Conservation (phyloP, 2,329 filamentous ascomycete species). For the Fusarium guadeloupense region DNA sequence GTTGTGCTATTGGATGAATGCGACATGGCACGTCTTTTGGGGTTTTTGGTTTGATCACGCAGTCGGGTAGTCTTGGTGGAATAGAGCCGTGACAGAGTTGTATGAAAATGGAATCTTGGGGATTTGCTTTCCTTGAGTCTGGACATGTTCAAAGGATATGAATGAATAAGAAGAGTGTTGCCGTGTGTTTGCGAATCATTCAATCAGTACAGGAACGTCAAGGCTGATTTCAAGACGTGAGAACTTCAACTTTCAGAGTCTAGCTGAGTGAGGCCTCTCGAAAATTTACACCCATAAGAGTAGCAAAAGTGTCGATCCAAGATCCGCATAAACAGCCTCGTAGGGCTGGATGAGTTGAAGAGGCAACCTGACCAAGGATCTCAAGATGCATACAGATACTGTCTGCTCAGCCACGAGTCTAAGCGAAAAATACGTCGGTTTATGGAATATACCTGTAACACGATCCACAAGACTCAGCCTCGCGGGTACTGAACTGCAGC, state of each 20-base stretch:
- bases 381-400: neutral
- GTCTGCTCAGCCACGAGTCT: slow-evolving; percentile 17
- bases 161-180: too few relatives aligned
- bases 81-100: too few relatives aligned
- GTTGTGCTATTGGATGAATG: slow-evolving; percentile 33
- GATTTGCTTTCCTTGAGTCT: too few relatives aligned
- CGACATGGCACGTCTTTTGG: neutral
- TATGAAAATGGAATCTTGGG: too few relatives aligned
- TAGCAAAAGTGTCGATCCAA: neutral
- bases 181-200: too few relatives aligned
- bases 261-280: slow-evolving; percentile 9
- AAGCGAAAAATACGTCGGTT: slow-evolving; percentile 12
- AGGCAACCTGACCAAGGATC: slow-evolving; percentile 9
- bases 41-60: neutral
- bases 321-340: slow-evolving; percentile 1
- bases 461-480: slow-evolving; percentile 26
- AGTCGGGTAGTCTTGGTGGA: neutral
- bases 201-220: too few relatives aligned
- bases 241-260: neutral
- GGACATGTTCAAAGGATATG: too few relatives aligned
- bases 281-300: neutral
- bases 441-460: neutral
- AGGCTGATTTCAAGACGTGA: neutral
- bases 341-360: slow-evolving; percentile 21
- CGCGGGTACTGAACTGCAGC: slow-evolving; percentile 12